Conservation (phyloP, 306 rosid species). For the Quercus parvula region DNA sequence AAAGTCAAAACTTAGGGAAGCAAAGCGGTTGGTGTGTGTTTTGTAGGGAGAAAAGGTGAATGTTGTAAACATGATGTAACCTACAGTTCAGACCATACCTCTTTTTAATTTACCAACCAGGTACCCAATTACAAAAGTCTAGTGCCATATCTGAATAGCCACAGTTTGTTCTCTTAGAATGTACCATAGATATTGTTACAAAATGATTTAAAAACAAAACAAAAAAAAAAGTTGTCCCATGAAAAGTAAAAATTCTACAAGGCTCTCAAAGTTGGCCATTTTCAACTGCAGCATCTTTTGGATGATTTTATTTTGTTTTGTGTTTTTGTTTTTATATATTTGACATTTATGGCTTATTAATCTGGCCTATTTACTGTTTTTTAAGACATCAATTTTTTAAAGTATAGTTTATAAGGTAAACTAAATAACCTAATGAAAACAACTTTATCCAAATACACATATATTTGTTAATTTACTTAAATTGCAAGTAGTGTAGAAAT, state of each 20-base stretch:
- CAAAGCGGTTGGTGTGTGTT: slow-evolving; percentile 32
- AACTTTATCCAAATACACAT: too few species aligned
- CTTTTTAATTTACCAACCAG: background rate
- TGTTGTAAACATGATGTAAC: slow-evolving; percentile 24
- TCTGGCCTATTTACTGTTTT: too few species aligned
- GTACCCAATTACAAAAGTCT: slow-evolving; percentile 30
- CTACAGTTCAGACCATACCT: background rate
- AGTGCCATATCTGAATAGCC: slow-evolving; percentile 14
- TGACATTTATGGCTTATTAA: too few species aligned
- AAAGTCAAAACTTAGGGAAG: slow-evolving; percentile 43
- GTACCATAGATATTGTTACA: background rate
- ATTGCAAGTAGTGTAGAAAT: too few species aligned
- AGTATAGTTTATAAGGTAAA: too few species aligned
- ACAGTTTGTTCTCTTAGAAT: background rate
- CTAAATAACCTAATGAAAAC: too few species aligned
- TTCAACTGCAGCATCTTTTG: too few species aligned
- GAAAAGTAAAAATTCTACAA: background rate
- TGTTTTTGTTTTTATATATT: too few species aligned
- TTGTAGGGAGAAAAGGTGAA: slow-evolving; percentile 25
- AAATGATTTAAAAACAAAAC: background rate
- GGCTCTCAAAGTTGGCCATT: background rate
- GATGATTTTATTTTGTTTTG: too few species aligned
- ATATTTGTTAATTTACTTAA: too few species aligned
- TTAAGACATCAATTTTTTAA: too few species aligned
- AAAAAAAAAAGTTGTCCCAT: background rate